These are phyloP conservation scores for Colletotrichum sp. DNA, from an alignment of 2,329 filamentous ascomycete genomes.

Conservation along the genomic window DNA sequence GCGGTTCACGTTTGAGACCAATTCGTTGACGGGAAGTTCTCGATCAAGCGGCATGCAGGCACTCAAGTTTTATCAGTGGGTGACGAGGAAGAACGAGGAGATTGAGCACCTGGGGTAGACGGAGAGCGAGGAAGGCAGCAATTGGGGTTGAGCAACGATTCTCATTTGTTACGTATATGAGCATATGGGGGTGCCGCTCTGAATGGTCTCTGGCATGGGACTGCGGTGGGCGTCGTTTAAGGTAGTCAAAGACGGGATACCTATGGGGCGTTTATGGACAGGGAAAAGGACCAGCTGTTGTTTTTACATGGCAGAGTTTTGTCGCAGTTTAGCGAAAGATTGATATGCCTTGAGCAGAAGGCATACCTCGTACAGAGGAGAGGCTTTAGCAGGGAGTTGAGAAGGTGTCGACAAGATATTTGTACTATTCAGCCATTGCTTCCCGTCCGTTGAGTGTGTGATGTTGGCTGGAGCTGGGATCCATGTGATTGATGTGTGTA, in stretches of 20 bases:
- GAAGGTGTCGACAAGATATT: neutral
- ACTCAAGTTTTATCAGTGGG: slow-evolving; percentile 15
- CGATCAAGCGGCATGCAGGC: slow-evolving; percentile 3
- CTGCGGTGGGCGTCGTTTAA: neutral
- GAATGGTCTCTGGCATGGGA: neutral
- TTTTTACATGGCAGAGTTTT: neutral
- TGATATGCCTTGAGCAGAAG: neutral
- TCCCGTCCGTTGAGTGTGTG: neutral
- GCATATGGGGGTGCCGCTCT: neutral
- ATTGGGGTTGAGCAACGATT: neutral
- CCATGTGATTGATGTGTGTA: neutral
- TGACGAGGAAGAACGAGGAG: neutral
- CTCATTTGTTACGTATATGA: neutral
- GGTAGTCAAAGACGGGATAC: neutral
- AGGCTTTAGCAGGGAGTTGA: neutral
- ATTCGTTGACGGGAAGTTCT: slow-evolving; percentile 2
- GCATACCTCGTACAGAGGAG: neutral
- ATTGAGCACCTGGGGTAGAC: slow-evolving; percentile 5
- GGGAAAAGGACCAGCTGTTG: neutral
- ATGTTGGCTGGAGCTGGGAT: neutral
- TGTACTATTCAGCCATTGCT: neutral
- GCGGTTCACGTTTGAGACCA: neutral
- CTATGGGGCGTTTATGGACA: neutral
- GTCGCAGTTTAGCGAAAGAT: neutral
- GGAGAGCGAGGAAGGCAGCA: neutral